A percentile compares a stretch with the other conserved stretches of the same genome.
These are phyloP conservation scores for Brettanomyces anomalus DNA, from an alignment of 805 yeast species.

Conservation along the genomic window DNA sequence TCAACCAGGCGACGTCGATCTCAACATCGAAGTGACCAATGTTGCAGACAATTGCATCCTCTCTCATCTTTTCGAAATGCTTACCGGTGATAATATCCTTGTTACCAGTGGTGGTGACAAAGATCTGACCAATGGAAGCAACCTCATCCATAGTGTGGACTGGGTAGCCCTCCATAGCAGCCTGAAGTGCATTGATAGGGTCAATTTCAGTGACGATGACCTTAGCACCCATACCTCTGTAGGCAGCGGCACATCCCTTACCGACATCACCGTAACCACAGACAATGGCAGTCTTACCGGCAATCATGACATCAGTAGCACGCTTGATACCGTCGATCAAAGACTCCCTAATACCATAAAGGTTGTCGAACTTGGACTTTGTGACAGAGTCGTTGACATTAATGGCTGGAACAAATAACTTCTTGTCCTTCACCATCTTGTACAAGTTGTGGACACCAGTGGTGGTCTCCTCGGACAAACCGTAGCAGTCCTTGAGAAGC, in stretches of 20 bases:
- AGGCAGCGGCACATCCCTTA: slow-evolving; percentile 99
- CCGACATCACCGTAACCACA: slow-evolving; percentile 99
- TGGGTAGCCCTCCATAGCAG: slow-evolving; percentile 98
- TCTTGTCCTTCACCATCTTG: slow-evolving; percentile 84
- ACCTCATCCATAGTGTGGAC: slow-evolving; percentile 94
- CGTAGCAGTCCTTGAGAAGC: slow-evolving; percentile 89
- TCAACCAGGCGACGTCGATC: slow-evolving; percentile 98
- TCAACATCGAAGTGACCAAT: slow-evolving; percentile 99
- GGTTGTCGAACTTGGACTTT: slow-evolving; percentile 98
- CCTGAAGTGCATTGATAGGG: slow-evolving; percentile 98
- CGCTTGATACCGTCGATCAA: slow-evolving; percentile 98
- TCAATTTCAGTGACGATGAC: slow-evolving; percentile 95
- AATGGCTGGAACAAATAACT: slow-evolving; percentile 96
- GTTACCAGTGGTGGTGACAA: slow-evolving; percentile 99
- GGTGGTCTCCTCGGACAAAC: slow-evolving; percentile 98
- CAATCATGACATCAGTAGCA: slow-evolving; percentile 99
- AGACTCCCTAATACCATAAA: slow-evolving; percentile 99
- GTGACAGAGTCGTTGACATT: slow-evolving; percentile 98
- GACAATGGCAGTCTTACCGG: slow-evolving; percentile 98
- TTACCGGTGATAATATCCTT: slow-evolving; percentile 91
- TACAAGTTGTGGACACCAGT: slow-evolving; percentile 99
- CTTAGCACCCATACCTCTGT: slow-evolving; percentile 98
- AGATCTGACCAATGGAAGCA: slow-evolving; percentile 88
- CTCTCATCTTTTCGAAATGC: slow-evolving; percentile 91
- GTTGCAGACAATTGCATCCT: slow-evolving; percentile 99